Conservation (phyloP, 495 filamentous ascomycete species). For the Hypoxylon subgilvum region DNA sequence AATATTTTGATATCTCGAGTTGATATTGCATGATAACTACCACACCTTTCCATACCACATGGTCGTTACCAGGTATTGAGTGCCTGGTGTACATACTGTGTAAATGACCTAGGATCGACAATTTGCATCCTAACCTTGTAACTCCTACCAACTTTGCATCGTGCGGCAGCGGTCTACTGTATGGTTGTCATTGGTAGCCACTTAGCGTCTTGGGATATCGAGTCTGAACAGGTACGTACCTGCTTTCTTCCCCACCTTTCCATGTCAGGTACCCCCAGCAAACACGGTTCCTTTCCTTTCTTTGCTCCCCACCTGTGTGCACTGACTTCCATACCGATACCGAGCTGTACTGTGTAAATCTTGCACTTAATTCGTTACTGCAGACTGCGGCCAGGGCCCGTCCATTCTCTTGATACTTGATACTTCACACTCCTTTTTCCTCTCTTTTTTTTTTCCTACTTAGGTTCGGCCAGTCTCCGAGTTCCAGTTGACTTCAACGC, state of each 20-base stretch:
- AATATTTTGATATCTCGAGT: not conserved
- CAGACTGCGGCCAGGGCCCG: conserved; percentile 13
- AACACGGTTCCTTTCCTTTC: conserved; percentile 33
- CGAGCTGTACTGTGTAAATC: conserved; percentile 21
- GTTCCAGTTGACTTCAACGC: too few relatives aligned
- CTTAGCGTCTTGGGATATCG: conserved; percentile 23
- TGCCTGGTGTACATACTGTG: too few relatives aligned
- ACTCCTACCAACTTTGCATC: conserved; percentile 15
- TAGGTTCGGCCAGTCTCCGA: conserved; percentile 40
- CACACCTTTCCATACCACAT: conserved; percentile 23
- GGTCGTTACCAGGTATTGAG: conserved; percentile 3
- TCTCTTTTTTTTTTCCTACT: conserved; percentile 38
- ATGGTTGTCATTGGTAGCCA: too few relatives aligned
- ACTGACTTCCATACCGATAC: too few relatives aligned
- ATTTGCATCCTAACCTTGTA: conserved; percentile 23
- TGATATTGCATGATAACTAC: conserved; percentile 7
- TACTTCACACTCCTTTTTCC: conserved; percentile 44
- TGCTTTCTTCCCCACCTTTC: conserved; percentile 1
- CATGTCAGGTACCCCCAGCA: conserved; percentile 28
- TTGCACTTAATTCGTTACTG: conserved; percentile 1
- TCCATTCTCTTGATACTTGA: conserved; percentile 30
- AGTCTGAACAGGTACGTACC: conserved; percentile 29
- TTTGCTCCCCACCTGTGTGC: too few relatives aligned
- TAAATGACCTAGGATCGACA: conserved; percentile 41
- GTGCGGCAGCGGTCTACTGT: conserved; percentile 24